Conservation (phyloP, 306 rosid genomes). For the Cicer arietinum region DNA sequence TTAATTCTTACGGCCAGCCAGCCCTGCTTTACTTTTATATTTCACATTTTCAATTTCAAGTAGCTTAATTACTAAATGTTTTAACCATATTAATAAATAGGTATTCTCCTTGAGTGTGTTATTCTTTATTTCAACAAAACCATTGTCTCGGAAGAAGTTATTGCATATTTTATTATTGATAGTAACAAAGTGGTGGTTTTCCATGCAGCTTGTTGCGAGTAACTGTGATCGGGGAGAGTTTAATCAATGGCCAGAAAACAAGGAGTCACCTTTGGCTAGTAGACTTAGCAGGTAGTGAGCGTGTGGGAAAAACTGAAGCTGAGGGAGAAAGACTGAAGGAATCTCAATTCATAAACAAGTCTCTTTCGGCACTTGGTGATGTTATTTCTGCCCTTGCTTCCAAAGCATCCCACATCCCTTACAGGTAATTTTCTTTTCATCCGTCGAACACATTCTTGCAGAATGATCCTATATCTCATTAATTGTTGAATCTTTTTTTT, state of each 20-base stretch:
- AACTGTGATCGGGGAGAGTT: conserved; percentile 75
- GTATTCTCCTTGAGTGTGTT: neutral
- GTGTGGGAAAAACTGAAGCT: conserved; percentile 94
- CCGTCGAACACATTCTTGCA: neutral
- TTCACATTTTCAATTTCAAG: neutral
- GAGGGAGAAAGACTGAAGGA: conserved; percentile 98
- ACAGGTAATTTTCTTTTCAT: conserved; percentile 61
- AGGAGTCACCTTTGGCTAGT: conserved; percentile 97
- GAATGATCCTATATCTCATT: conserved; percentile 31
- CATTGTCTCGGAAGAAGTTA: neutral
- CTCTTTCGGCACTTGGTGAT: conserved; percentile 96
- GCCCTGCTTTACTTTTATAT: neutral
- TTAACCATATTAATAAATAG: conserved; percentile 10
- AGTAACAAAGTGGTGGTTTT: conserved; percentile 44
- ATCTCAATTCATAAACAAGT: conserved; percentile 95
- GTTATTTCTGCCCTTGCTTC: conserved; percentile 95
- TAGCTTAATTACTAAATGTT: conserved; percentile 2
- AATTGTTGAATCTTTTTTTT: conserved; percentile 40
- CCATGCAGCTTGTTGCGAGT: conserved; percentile 82
- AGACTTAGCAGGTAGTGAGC: conserved; percentile 99
- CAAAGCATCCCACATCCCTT: conserved; percentile 87
- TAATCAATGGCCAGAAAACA: conserved; percentile 79
- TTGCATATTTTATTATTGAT: conserved; percentile 12
- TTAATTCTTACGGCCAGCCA: conserved; percentile 1
- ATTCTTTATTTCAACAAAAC: conserved; percentile 13